phyloP scores from a whole-genome alignment of 2,329 filamentous ascomycete genomes.

The Thyridium curvatum region DNA sequence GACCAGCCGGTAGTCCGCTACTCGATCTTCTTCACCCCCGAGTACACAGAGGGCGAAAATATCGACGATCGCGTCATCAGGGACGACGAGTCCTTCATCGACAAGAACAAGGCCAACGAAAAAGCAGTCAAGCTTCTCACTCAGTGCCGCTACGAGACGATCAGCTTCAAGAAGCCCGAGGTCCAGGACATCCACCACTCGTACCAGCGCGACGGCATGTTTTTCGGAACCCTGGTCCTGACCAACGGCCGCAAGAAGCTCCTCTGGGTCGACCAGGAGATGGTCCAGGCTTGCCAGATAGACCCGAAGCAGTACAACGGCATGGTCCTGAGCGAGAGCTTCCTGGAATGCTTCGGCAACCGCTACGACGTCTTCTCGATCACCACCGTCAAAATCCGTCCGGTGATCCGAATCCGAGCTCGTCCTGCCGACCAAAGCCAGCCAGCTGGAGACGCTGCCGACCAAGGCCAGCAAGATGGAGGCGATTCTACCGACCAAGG shows the following conservation, averaged over 20 bases:
- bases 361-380: constrained; percentile 8
- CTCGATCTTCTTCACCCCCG: constrained; percentile 8
- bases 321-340: constrained; percentile 1
- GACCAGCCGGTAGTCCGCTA: constrained; percentile 5
- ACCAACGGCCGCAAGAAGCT: neutral
- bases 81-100: constrained; percentile 3
- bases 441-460: too few species aligned
- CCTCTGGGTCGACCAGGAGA: constrained; percentile 9
- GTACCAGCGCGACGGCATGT: constrained; percentile 8
- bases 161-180: neutral
- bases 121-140: constrained; percentile 1
- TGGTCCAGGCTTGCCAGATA: constrained; percentile 7
- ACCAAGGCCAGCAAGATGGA: too few species aligned
- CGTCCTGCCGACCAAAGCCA: too few species aligned
- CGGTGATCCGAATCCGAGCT: too few species aligned
- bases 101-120: constrained; percentile 9
- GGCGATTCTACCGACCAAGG: too few species aligned
- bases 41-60: neutral
- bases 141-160: neutral
- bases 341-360: constrained; percentile 2
- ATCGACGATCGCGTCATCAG: constrained; percentile 4
- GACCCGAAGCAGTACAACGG: constrained; percentile 3
- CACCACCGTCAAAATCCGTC: too few species aligned
- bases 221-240: constrained; percentile 5
- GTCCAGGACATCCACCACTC: constrained; percentile 5